phyloP scores from a whole-genome alignment of 495 filamentous ascomycete genomes.

The Aspergillus leporis region DNA sequence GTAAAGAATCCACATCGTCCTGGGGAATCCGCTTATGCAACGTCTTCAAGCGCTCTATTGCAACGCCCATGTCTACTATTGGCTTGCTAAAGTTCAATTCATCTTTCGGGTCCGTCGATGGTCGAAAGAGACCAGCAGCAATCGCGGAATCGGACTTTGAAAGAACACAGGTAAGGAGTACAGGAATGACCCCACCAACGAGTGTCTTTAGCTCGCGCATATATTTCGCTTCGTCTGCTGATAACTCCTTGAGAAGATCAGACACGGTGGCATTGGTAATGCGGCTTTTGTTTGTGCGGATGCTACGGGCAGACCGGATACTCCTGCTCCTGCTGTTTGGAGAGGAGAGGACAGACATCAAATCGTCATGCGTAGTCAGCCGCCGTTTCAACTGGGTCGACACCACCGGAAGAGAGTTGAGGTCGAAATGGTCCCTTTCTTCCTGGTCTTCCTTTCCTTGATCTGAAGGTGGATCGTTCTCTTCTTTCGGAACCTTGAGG shows the following conservation, averaged over 20 bases:
- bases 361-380: conserved; percentile 87
- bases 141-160: conserved; percentile 68
- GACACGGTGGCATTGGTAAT: conserved; percentile 64
- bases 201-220: conserved; percentile 89
- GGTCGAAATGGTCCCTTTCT: conserved; percentile 46
- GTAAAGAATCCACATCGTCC: conserved; percentile 63
- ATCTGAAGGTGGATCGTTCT: conserved; percentile 8
- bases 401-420: conserved; percentile 38
- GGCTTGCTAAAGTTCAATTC: conserved; percentile 74
- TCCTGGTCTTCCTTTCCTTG: conserved; percentile 33
- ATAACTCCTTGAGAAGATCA: conserved; percentile 79
- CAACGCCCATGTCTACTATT: conserved; percentile 92
- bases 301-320: conserved; percentile 67
- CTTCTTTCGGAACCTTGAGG: conserved; percentile 15
- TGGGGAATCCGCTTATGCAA: conserved; percentile 78
- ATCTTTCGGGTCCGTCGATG: conserved; percentile 49
- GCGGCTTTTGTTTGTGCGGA: conserved; percentile 68
- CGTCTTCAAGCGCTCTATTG: conserved; percentile 78
- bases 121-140: conserved; percentile 67
- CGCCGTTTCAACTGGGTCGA: conserved; percentile 63
- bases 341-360: conserved; percentile 87
- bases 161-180: conserved; percentile 81
- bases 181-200: conserved; percentile 94
- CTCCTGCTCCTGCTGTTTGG: conserved; percentile 66
- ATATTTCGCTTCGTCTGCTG: conserved; percentile 84